These are phyloP conservation scores for Boletus tomentosulus DNA, from an alignment of 768 basidiomycete species.

Conservation along the genomic window DNA sequence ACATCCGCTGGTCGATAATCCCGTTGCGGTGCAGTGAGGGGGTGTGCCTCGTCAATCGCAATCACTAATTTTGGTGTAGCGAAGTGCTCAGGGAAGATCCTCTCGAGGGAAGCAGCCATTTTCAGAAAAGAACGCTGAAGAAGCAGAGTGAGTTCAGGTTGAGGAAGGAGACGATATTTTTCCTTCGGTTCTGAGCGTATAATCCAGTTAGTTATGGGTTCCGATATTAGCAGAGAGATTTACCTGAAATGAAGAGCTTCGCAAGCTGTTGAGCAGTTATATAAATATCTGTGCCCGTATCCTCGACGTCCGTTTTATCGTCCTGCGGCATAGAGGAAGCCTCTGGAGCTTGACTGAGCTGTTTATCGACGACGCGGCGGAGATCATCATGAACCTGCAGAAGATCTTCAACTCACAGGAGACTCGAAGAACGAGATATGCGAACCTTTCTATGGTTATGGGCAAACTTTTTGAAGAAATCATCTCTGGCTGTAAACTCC, in stretches of 20 bases:
- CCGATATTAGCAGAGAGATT: neutral
- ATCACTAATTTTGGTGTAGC: constrained; percentile 6
- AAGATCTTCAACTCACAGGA: neutral
- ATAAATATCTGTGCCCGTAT: neutral
- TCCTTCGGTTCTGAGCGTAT: neutral
- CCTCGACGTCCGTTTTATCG: neutral
- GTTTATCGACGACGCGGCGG: neutral
- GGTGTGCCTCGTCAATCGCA: constrained; percentile 13
- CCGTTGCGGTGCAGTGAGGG: neutral
- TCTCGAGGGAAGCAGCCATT: neutral
- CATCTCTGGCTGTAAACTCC: neutral
- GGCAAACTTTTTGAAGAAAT: neutral
- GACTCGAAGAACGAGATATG: too few species aligned
- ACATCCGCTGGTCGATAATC: constrained; percentile 4
- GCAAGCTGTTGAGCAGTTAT: neutral
- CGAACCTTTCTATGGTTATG: neutral
- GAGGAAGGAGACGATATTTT: neutral
- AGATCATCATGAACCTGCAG: neutral
- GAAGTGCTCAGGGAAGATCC: neutral
- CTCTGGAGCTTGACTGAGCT: neutral
- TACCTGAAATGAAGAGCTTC: neutral
- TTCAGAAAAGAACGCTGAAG: neutral
- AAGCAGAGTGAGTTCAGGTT: neutral
- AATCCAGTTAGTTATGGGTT: neutral
- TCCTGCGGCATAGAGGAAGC: neutral